phyloP scores from a whole-genome alignment of 2,329 filamentous ascomycete species.

The Aspergillus cejpii region DNA sequence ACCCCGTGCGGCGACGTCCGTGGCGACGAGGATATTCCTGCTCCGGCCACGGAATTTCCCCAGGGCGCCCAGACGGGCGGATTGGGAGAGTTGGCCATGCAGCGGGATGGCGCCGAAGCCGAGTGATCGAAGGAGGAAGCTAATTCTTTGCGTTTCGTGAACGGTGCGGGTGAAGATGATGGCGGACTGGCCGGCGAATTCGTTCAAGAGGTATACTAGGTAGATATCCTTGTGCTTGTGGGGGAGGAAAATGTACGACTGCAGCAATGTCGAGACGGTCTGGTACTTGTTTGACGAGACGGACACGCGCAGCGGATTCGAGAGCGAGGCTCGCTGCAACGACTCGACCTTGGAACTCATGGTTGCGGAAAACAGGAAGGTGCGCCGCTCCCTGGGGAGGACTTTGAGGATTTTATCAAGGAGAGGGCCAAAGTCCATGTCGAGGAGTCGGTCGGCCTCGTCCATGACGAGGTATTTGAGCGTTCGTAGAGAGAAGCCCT shows the following conservation, averaged over 20 bases:
- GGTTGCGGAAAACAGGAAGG: constrained; percentile 89
- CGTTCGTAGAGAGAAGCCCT: constrained; percentile 77
- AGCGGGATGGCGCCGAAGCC: constrained; percentile 88
- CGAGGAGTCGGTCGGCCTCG: constrained; percentile 83
- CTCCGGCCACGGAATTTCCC: constrained; percentile 79
- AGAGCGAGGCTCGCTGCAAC: constrained; percentile 79
- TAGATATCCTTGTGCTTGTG: constrained; percentile 85
- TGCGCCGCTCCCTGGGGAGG: constrained; percentile 67
- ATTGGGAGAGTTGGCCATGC: constrained; percentile 86
- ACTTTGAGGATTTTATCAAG: constrained; percentile 92
- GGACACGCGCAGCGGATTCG: constrained; percentile 74
- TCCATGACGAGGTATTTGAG: constrained; percentile 92
- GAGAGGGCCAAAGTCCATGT: constrained; percentile 88
- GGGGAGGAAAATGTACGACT: constrained; percentile 80
- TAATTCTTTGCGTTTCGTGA: constrained; percentile 78
- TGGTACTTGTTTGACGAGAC: constrained; percentile 80
- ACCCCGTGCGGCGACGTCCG: constrained; percentile 88
- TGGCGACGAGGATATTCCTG: constrained; percentile 81
- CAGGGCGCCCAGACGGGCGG: constrained; percentile 74
- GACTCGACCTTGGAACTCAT: constrained; percentile 92
- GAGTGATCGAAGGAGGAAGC: constrained; percentile 73
- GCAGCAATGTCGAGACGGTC: constrained; percentile 80
- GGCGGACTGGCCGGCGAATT: constrained; percentile 74
- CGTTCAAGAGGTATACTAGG: constrained; percentile 77
- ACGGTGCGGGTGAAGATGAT: constrained; percentile 93